Percentiles rank a stretch among this genome's conserved stretches.
phyloP scores from a whole-genome alignment of 2,329 filamentous ascomycete genomes.

The Exophiala spinifera region DNA sequence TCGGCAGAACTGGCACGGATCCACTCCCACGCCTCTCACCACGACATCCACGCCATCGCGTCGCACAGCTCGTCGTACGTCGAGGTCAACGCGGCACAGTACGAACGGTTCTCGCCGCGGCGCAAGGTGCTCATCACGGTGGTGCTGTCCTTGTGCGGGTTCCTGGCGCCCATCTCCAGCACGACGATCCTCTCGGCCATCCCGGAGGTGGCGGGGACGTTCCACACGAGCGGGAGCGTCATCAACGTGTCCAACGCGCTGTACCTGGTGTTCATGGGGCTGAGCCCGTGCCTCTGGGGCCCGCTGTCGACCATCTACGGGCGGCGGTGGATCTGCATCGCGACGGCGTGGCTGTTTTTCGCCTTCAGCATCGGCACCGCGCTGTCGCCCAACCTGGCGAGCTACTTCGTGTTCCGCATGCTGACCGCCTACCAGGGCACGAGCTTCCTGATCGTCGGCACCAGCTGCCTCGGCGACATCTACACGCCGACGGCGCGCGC shows the following conservation, averaged over 20 bases:
- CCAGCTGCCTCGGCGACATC: constrained; percentile 65
- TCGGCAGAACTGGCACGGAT: constrained; percentile 30
- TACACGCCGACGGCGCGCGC: constrained; percentile 66
- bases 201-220: constrained; percentile 68
- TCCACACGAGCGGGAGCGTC: constrained; percentile 62
- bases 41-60: constrained; percentile 26
- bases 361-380: constrained; percentile 70
- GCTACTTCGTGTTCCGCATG: constrained; percentile 72
- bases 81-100: constrained; percentile 53
- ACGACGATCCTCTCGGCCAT: constrained; percentile 71
- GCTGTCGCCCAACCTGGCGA: constrained; percentile 65
- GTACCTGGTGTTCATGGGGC: constrained; percentile 72
- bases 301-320: constrained; percentile 67
- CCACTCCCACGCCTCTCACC: constrained; percentile 35
- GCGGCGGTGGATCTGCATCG: constrained; percentile 57
- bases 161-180: constrained; percentile 71
- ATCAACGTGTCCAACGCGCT: constrained; percentile 72
- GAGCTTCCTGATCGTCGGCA: constrained; percentile 69
- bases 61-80: constrained; percentile 22
- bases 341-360: constrained; percentile 63
- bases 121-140: constrained; percentile 67
- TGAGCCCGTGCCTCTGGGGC: constrained; percentile 68
- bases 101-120: constrained; percentile 59
- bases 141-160: constrained; percentile 70
- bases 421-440: constrained; percentile 74